Base-by-base conservation (phyloP, 306 rosid genomes). In the Amphicarpaea edgeworthii region DNA sequence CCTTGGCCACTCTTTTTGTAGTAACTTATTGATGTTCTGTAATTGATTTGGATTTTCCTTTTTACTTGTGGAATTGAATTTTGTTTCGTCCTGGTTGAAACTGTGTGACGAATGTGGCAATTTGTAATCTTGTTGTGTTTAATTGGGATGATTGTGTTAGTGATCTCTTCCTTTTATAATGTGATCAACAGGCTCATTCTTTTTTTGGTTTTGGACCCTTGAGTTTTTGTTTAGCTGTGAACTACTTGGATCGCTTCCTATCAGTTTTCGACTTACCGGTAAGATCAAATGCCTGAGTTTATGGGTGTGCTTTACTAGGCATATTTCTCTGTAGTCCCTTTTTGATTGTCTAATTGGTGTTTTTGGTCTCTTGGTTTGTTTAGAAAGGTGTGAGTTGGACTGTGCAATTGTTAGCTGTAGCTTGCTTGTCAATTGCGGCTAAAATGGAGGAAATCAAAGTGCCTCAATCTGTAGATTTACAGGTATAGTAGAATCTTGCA, bases 241-340 rank as follows among this genome's bases (percentile, higher is more conserved):
- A 90, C 88, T 95, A 95, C 89, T 80, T 88, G 89, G 98, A 95
- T 83, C 96, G 98, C 24, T 95, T 95, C 85, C 88, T 95, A 53
- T 95, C 98, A 8, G 66, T 80, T 11, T 70, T 81, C 62, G 83
- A 87, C 38, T 81, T 92, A 74, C 96, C 91, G 42, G 99, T 92
- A 82, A 89, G 97, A 78, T 83, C 47, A 0, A 69, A 63, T 45
- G 34, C 26, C 80, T 30, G 16, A 47, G 49, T 60, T 14, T 72
- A 72, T 79, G 45, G 20, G 5, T 79, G 54, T 75, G 38, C 67
- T 40, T 34, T 57, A 32, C 63, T 71, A 12, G 63, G 54, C 63
- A 77, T 71, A 7, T 37, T 12, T 49, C 76, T 46, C 60, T 54
- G 53, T 81, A 77, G 14, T 82, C 54, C 42, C 75, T 17, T 67